Base-by-base conservation (phyloP, 2,329 filamentous ascomycete species). In the Macroventuria anomochaeta region DNA sequence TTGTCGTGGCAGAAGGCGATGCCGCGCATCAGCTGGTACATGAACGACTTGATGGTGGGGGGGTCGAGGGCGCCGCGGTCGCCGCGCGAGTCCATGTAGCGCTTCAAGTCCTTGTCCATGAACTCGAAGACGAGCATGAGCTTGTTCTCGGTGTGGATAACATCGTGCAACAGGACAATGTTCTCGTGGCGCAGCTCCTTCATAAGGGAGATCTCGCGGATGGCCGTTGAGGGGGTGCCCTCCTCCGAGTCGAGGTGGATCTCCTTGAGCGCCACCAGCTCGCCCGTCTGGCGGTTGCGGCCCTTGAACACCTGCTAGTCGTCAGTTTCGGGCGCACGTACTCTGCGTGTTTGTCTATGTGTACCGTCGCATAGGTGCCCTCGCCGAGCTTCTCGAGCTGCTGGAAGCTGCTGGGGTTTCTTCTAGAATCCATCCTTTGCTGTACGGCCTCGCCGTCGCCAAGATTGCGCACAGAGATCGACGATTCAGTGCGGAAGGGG, bases 111-210 rank as follows among this genome's bases (percentile, higher is more conserved):
- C 73, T 93, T 92, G 77, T 99, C 95, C 93, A 99, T 97, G 77
- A 88, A 96, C 76, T 99, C 95, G 67, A 99, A 99, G 8, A 99
- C 95, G 33, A 99, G 87, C 95, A 99, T 99, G 53, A 99, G 86
- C 76, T 99, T 99, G 79, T 97, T 99, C 81, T 99, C 95, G 53
- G 95, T 99, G 77, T 99, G 95, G 69, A 99, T 97, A 51, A 99
- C 95, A 82, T 99, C 95, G 83, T 97, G 91, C 5, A 99, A 87
- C 54, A 89, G 91, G 67, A 99, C 93, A 63, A 99, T 97, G 73
- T 97, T 97, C 75, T 97, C 93, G 77, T 99, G 95, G 78, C 97
- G 97, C 63, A 99, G 84, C 78, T 99, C 95, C 79, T 99, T 99
- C 95, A 99, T 97, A 52, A 99, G 83, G 1, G 93, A 97, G 69